phyloP scores from a whole-genome alignment of 179 eudicot species.

The Actinidia arguta region DNA sequence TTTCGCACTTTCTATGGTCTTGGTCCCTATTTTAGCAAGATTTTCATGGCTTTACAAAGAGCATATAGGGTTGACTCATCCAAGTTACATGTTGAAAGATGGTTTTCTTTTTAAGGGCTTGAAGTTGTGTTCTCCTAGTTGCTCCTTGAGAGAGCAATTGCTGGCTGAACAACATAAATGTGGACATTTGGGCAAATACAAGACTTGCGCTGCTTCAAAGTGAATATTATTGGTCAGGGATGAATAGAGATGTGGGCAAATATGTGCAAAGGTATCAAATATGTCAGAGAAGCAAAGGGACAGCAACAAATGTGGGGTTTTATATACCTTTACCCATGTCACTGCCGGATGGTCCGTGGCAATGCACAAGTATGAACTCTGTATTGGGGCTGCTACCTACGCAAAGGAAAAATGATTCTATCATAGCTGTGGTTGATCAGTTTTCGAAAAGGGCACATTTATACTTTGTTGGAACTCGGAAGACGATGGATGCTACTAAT shows the following conservation, averaged over 20 bases:
- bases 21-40: conserved; percentile 3
- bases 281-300: background rate
- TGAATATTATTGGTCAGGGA: too few species aligned
- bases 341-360: background rate
- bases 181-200: background rate
- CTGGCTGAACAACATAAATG: background rate
- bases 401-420: background rate
- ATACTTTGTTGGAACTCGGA: background rate
- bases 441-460: background rate
- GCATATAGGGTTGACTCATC: background rate
- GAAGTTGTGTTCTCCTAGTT: background rate
- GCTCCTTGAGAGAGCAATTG: conserved; percentile 2
- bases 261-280: too few species aligned
- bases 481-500: background rate
- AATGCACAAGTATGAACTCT: background rate
- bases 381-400: background rate
- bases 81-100: background rate
- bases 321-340: too few species aligned
- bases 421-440: too few species aligned
- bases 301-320: background rate
- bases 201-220: background rate
- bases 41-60: background rate
- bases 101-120: background rate
- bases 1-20: background rate
- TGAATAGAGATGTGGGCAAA: too few species aligned